phyloP scores from a whole-genome alignment of 352 stramenopile species.

The Globisporangium carolinianum region DNA sequence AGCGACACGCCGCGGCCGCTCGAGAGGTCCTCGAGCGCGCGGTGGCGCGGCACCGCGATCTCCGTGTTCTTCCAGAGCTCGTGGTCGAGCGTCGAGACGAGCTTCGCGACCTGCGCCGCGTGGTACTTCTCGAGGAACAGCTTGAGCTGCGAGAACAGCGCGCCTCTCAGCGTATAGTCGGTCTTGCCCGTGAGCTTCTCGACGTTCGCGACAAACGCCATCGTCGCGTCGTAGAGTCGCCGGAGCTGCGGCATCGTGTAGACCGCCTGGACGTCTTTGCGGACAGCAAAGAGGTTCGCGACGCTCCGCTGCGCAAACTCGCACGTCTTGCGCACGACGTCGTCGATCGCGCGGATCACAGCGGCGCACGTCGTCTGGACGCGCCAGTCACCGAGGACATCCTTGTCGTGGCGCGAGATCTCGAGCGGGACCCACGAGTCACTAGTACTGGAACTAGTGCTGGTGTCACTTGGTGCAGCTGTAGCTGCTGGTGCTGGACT shows the following conservation, averaged over 20 bases:
- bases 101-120: slow-evolving; percentile 85
- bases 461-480: slow-evolving; percentile 1
- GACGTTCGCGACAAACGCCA: slow-evolving; percentile 89
- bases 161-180: slow-evolving; percentile 88
- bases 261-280: slow-evolving; percentile 81
- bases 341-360: slow-evolving; percentile 80
- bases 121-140: slow-evolving; percentile 94
- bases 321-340: slow-evolving; percentile 79
- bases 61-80: slow-evolving; percentile 94
- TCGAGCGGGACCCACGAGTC: slow-evolving; percentile 35
- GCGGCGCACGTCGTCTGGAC: slow-evolving; percentile 60
- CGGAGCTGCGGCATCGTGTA: slow-evolving; percentile 92
- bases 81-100: slow-evolving; percentile 93
- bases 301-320: slow-evolving; percentile 85
- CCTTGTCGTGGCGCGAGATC: slow-evolving; percentile 34
- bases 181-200: slow-evolving; percentile 90
- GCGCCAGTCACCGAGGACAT: slow-evolving; percentile 68
- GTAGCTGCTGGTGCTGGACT: neutral
- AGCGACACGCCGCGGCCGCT: slow-evolving; percentile 84
- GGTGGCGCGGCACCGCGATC: slow-evolving; percentile 88
- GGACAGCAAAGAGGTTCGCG: slow-evolving; percentile 80
- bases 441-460: neutral
- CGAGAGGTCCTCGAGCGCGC: slow-evolving; percentile 87
- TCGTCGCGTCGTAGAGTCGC: slow-evolving; percentile 91
- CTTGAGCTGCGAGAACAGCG: slow-evolving; percentile 93